phyloP scores from a whole-genome alignment of 192 early-diverging fungal genomes.

The Coemansia sp. region DNA sequence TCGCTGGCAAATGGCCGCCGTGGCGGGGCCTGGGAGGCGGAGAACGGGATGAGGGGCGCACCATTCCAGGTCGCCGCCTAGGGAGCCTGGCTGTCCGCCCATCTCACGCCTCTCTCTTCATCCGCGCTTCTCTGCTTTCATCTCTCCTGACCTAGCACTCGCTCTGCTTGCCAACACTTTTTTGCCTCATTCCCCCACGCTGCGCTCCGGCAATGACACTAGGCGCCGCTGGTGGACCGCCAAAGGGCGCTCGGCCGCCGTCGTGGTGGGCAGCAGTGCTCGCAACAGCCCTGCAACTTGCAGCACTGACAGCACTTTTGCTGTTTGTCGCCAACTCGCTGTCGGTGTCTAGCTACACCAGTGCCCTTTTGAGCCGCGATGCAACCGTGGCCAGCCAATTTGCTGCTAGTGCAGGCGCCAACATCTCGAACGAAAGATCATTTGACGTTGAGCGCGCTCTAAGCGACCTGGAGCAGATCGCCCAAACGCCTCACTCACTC shows the following conservation, averaged over 20 bases:
- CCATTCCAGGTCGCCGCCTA: no score
- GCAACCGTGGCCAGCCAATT: neutral
- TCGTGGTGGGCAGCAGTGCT: conserved; percentile 3
- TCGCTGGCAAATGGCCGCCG: no score
- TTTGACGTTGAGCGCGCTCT: conserved; percentile 45
- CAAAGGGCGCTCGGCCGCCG: neutral
- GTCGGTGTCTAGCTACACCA: conserved; percentile 9
- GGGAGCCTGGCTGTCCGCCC: no score
- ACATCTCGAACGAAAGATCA: neutral
- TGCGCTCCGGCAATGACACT: neutral
- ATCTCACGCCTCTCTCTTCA: no score
- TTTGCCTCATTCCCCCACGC: no score
- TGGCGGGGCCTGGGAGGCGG: no score
- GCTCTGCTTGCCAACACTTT: no score
- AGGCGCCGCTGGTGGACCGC: no score
- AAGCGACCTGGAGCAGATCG: conserved; percentile 23
- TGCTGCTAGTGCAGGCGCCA: neutral
- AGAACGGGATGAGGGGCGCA: no score
- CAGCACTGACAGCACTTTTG: conserved; percentile 11
- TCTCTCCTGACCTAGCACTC: no score
- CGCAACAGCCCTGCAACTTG: conserved; percentile 10
- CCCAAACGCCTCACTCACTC: conserved; percentile 47
- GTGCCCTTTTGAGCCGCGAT: conserved; percentile 12
- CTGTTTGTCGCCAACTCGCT: conserved; percentile 24
- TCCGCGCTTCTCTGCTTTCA: no score